Evolutionary conservation across 345 rosid genomes (phyloP), one percentile per base, ranked within the genome.

Genomic region (Aquilaria malaccensis): DNA sequence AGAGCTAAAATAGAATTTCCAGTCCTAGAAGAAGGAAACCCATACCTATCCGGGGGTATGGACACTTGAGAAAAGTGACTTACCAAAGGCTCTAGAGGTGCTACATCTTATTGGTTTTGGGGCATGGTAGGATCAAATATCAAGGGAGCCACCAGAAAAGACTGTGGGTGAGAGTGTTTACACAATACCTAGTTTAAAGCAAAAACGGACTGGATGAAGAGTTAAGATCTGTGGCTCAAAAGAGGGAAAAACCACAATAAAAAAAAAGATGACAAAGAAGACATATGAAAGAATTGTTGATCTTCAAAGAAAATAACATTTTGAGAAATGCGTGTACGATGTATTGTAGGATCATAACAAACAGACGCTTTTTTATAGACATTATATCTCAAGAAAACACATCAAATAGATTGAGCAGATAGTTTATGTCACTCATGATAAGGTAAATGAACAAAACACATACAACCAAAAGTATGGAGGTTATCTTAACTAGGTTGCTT

Each of bases 361-460:
- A 22, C 22, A 22, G 1, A 22, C 1, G 22, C 22, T 22, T 22
- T 22, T 22, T 22, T 0, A 22, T 1, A 22, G 1, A 22, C 22
- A 22, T 22, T 22, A 22, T 22, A 22, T 22, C 22, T 22, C 22
- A 22, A 22, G 22, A 22, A 22, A 22, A 22, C 22, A 22, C 22
- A 22, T 22, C 22, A 22, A 22, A 22, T 22, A 22, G 22, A 22
- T 22, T 22, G 22, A 22, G 31, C 6, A 53, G 55, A 13, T 43
- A 13, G 55, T 46, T 30, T 54, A 2, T 9, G 22, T 22, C 22
- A 22, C 22, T 22, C 22, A 11, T 4, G 4, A 7, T 13, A 9
- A 3, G n/a, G 9, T 9, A 11, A 13, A 10, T 48, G 66, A 52
- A 50, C 66, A 52, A 30, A 62, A 31, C 66, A 67, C 9, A 60